These are phyloP conservation scores for Capronia coronata DNA, from an alignment of 2,329 filamentous ascomycete species.

Conservation along the genomic window DNA sequence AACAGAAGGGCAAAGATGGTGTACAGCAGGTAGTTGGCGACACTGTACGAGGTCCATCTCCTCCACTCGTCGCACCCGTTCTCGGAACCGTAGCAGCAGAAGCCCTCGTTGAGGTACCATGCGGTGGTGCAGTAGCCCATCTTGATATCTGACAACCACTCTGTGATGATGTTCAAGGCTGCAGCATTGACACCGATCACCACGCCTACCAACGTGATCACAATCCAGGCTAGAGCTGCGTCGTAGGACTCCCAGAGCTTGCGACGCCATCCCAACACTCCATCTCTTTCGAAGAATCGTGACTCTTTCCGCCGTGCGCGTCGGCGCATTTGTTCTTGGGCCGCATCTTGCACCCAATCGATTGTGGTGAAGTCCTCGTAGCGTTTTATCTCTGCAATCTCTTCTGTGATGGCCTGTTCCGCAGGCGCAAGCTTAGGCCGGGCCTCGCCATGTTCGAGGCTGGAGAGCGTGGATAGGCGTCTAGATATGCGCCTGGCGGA, in stretches of 20 bases:
- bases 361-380: conserved; percentile 97
- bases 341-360: conserved; percentile 98
- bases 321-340: conserved; percentile 77
- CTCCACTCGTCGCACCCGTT: conserved; percentile 85
- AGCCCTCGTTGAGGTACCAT: conserved; percentile 95
- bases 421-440: conserved; percentile 47
- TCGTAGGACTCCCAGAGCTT: conserved; percentile 83
- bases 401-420: conserved; percentile 74
- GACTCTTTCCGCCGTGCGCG: conserved; percentile 67
- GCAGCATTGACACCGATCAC: conserved; percentile 91
- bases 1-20: conserved; percentile 77
- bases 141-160: conserved; percentile 95
- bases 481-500: conserved; percentile 46
- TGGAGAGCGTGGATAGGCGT: conserved; percentile 61
- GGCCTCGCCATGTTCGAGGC: conserved; percentile 55
- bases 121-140: conserved; percentile 90
- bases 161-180: conserved; percentile 87
- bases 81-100: conserved; percentile 96
- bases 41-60: conserved; percentile 71
- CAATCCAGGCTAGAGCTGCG: conserved; percentile 95
- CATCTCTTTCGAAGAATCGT: conserved; percentile 62
- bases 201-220: conserved; percentile 84
- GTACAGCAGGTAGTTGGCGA: conserved; percentile 81
- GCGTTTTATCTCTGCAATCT: conserved; percentile 95
- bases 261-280: conserved; percentile 70